Percentiles rank a stretch among this genome's conserved stretches.
phyloP scores from a whole-genome alignment of 2,329 filamentous ascomycete genomes.

The Aspergillus sp. region DNA sequence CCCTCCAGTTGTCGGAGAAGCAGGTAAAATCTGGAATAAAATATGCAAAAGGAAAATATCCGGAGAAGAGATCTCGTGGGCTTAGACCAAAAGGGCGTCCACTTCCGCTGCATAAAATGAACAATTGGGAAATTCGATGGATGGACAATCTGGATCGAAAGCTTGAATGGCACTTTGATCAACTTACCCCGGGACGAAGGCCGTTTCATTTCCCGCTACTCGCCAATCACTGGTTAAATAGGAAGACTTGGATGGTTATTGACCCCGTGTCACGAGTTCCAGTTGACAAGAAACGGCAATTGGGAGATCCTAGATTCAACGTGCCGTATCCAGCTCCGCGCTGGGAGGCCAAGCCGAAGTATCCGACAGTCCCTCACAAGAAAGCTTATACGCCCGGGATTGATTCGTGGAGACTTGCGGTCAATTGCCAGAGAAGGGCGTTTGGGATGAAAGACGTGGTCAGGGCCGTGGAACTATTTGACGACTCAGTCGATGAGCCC shows the following conservation, averaged over 20 bases:
- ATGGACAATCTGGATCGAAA: constrained; percentile 30
- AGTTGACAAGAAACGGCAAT: constrained; percentile 21
- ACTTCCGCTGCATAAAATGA: constrained; percentile 13
- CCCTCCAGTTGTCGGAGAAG: neutral
- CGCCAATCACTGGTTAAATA: constrained; percentile 39
- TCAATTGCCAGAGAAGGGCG: constrained; percentile 28
- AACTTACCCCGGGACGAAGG: constrained; percentile 33
- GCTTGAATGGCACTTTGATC: constrained; percentile 32
- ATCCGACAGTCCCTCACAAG: constrained; percentile 12
- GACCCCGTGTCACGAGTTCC: constrained; percentile 33
- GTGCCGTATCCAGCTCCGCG: constrained; percentile 19
- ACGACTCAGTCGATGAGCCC: constrained; percentile 32
- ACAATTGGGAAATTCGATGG: constrained; percentile 31
- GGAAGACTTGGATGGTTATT: constrained; percentile 32
- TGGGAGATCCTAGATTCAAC: constrained; percentile 33
- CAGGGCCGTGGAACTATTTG: constrained; percentile 25
- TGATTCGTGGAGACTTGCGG: constrained; percentile 34
- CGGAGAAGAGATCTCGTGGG: neutral
- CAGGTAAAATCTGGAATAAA: too few species aligned
- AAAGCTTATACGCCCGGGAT: constrained; percentile 23
- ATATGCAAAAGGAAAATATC: neutral
- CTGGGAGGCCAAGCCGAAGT: constrained; percentile 19
- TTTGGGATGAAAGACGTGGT: constrained; percentile 24
- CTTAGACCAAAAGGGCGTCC: neutral
- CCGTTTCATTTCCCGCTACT: constrained; percentile 35